These are phyloP conservation scores for Ogataea methylovora DNA, from an alignment of 805 yeast species.

Conservation along the genomic window DNA sequence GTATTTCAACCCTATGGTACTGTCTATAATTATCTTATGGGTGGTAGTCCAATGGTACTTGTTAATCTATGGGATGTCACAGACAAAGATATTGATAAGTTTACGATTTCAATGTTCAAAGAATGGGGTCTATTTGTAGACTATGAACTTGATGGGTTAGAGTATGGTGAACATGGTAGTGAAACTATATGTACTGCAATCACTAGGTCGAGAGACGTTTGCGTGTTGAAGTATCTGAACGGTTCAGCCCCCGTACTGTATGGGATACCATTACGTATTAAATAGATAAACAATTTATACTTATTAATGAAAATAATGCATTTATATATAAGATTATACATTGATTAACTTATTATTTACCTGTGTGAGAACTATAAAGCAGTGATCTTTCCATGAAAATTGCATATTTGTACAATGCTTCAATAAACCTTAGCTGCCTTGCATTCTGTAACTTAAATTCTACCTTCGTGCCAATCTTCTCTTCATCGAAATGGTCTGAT, in stretches of 20 bases:
- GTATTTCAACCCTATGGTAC: slow-evolving; percentile 70
- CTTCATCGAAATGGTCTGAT: not conserved
- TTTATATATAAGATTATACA: slow-evolving; percentile 1
- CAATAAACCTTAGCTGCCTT: not conserved
- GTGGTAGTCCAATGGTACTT: slow-evolving; percentile 76
- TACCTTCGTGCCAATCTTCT: not conserved
- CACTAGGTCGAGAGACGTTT: slow-evolving; percentile 50
- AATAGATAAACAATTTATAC: not conserved
- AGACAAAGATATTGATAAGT: slow-evolving; percentile 86
- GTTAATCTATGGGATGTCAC: slow-evolving; percentile 97
- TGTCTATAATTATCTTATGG: slow-evolving; percentile 63
- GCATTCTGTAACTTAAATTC: not conserved
- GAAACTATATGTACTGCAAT: slow-evolving; percentile 49
- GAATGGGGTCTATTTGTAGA: slow-evolving; percentile 54
- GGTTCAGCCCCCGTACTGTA: slow-evolving; percentile 92
- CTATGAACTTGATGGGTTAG: slow-evolving; percentile 13
- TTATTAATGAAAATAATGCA: slow-evolving; percentile 1
- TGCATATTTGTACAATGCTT: not conserved
- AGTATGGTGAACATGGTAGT: slow-evolving; percentile 9
- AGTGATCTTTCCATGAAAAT: not conserved
- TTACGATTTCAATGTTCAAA: slow-evolving; percentile 53
- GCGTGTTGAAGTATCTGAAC: slow-evolving; percentile 68
- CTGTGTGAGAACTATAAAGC: not conserved
- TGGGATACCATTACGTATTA: slow-evolving; percentile 61
- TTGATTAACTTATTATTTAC: not conserved